A percentile compares a stretch with the other conserved stretches of the same genome.
Conservation (phyloP, 345 rosid species). For the Carallia brachiata region DNA sequence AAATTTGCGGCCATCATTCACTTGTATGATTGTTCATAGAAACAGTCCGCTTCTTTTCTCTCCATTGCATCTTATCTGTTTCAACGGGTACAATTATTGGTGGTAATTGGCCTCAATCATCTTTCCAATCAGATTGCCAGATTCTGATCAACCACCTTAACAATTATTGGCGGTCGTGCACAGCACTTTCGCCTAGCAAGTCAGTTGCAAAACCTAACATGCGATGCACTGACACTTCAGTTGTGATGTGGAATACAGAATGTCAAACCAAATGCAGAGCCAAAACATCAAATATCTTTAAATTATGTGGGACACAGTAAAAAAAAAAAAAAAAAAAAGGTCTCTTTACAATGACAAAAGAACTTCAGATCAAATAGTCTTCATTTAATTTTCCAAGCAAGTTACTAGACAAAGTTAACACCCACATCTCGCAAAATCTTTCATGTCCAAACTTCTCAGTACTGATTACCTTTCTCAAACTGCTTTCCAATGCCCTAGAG, state of each 20-base stretch:
- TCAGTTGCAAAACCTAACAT: too few relatives aligned
- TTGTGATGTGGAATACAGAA: conserved; percentile 5
- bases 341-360: conserved; percentile 16
- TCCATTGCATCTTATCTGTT: too few relatives aligned
- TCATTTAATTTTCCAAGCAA: conserved; percentile 31
- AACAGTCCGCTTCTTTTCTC: too few relatives aligned
- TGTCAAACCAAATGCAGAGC: background rate
- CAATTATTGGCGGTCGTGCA: too few relatives aligned
- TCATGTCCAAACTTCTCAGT: conserved; percentile 18
- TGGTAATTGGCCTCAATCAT: too few relatives aligned
- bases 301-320: conserved; percentile 22
- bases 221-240: too few relatives aligned
- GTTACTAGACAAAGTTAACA: conserved; percentile 15
- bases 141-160: too few relatives aligned
- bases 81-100: too few relatives aligned
- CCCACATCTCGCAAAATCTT: conserved; percentile 10
- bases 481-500: conserved; percentile 15
- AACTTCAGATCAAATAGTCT: conserved; percentile 15
- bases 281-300: conserved; percentile 16
- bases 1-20: too few relatives aligned
- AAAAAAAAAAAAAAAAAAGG: background rate
- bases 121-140: too few relatives aligned
- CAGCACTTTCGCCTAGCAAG: too few relatives aligned
- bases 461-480: background rate
- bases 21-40: too few relatives aligned